Conservation (phyloP, 2,329 filamentous ascomycete species). For the Colletotrichum plurivorum region DNA sequence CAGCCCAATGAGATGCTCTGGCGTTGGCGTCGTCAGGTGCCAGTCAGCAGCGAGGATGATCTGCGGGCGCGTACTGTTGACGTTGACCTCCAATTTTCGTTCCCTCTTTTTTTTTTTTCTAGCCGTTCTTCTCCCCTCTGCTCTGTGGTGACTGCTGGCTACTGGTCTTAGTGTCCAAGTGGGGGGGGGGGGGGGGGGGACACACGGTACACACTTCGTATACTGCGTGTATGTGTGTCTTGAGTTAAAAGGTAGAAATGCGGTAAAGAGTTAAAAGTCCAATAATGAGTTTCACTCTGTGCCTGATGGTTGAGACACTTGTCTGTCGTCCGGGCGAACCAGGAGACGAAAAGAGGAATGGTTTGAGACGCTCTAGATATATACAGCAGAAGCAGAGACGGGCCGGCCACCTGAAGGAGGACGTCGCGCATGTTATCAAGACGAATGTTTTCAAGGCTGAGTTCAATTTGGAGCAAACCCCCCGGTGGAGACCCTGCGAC, state of each 20-base stretch:
- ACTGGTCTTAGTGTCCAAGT: too few species aligned
- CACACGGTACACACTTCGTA: slow-evolving; percentile 3
- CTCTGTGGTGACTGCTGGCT: background rate
- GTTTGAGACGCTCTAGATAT: background rate
- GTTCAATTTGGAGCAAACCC: slow-evolving; percentile 8
- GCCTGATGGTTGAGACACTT: background rate
- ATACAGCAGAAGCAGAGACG: background rate
- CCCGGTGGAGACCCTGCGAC: slow-evolving; percentile 7
- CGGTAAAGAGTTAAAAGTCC: background rate
- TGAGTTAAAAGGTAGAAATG: background rate
- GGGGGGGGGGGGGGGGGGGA: too few species aligned
- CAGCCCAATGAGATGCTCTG: slow-evolving; percentile 15
- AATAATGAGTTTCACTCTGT: background rate
- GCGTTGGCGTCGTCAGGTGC: slow-evolving; percentile 19
- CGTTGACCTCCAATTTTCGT: too few species aligned
- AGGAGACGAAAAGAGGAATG: background rate
- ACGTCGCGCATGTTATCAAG: slow-evolving; percentile 15
- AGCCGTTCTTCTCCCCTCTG: background rate
- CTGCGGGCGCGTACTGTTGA: background rate
- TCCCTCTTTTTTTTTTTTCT: slow-evolving; percentile 14
- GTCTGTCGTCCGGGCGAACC: background rate
- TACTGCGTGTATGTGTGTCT: background rate
- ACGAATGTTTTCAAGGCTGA: slow-evolving; percentile 10
- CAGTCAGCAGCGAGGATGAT: slow-evolving; percentile 22
- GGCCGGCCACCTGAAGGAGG: slow-evolving; percentile 8